Base-by-base conservation (phyloP, 495 filamentous ascomycete genomes). In the Filosporella fistucella region DNA sequence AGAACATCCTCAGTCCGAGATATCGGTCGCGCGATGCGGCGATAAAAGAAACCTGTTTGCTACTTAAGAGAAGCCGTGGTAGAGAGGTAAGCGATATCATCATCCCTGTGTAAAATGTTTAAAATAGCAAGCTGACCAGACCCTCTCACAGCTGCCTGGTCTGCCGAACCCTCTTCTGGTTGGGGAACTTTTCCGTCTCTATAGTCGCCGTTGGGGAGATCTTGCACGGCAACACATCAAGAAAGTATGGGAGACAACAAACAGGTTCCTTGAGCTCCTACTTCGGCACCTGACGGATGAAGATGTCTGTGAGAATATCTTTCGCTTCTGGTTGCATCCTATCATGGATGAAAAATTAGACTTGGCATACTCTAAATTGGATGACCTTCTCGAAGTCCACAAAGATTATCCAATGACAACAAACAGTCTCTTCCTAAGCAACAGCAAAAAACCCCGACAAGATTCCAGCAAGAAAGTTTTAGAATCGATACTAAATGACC, bases 331-430 rank as follows among this genome's bases (percentile, higher is more conserved):
- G 28, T 49, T 71, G 23, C 52, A 68, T 24, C 68, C 68, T 1
- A 67, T 62, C 32, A 66, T 74, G 37, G 61, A 68, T 0, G 10
- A 60, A 13, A 67, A 60, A 17, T 47, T 54, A 11, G 35, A 42
- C 5, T 17, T 45, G 0, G 63, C 71, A 5, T 51, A 61, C 12
- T 3, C 5, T 1, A 69, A 70, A 45, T 36, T 71, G 10, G 45
- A 65, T 6, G 70, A 74, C 28, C 61, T 74, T 24, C 54, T 71
- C 4, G 55, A 45, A 6, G 63, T 63, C 11, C 68, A 65, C 43
- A 61, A 58, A 20, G 52, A 64, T 11, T 30, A 57, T 36, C 59
- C 58, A 2, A 51, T 59, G 26, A 59, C 58, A 32, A 54, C 52
- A 8, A 62, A 67, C 21, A 26, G 26, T 8, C 49, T 61, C n/a